These are phyloP conservation scores for Apiotrichum sp. DNA, from an alignment of 1,284 basidiomycete species.

Conservation along the genomic window DNA sequence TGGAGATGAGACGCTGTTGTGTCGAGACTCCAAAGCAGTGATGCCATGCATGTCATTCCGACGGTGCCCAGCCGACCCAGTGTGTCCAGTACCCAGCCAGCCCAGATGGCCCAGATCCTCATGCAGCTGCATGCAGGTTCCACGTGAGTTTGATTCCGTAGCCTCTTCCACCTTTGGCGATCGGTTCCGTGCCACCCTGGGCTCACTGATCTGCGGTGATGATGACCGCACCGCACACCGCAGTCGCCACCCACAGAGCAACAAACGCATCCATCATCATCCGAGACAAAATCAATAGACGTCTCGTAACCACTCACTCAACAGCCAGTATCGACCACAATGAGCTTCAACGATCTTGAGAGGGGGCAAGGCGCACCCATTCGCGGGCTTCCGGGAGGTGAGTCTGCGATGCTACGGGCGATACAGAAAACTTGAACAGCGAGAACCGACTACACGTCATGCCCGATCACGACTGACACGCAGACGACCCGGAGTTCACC, in stretches of 20 bases:
- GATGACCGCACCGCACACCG: neutral
- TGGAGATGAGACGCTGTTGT: neutral
- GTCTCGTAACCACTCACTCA: no score
- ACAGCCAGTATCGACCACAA: constrained; percentile 11
- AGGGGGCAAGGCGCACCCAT: constrained; percentile 39
- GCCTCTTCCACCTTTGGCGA: no score
- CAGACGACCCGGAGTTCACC: constrained; percentile 54
- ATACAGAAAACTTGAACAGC: neutral
- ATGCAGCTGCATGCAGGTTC: neutral
- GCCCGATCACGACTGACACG: neutral
- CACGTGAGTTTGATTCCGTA: neutral
- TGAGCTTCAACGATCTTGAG: constrained; percentile 53
- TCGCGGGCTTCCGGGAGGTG: constrained; percentile 26
- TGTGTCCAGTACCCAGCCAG: no score
- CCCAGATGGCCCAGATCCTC: no score
- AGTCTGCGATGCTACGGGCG: constrained; percentile 1
- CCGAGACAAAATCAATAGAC: no score
- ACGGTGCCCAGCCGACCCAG: no score
- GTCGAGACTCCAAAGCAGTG: neutral
- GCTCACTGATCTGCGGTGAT: no score
- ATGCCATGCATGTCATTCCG: no score
- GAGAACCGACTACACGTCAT: no score
- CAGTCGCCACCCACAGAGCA: neutral
- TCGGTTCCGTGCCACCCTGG: no score
- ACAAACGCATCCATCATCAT: neutral